Evolutionary conservation across 805 yeast genomes (phyloP).

Genomic region (Tetrapisispora arboricola): DNA sequence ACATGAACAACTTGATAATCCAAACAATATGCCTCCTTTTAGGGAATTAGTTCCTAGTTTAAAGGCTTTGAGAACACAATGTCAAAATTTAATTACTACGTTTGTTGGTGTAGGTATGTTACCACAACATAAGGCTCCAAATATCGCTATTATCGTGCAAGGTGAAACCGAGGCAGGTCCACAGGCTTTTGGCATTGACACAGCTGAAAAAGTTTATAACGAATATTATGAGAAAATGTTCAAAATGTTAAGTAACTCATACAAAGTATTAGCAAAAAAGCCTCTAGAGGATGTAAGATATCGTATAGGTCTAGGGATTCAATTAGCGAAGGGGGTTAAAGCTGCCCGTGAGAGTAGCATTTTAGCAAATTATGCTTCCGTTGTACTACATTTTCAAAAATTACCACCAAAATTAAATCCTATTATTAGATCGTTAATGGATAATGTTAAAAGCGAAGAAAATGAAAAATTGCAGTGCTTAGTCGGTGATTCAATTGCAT

Average conservation of each 20-base stretch:
- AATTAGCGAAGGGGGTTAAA: conserved; percentile 51
- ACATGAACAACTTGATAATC: conserved; percentile 28
- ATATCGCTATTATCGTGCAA: conserved; percentile 78
- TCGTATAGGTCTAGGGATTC: conserved; percentile 54
- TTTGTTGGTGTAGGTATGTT: conserved; percentile 71
- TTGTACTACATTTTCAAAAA: conserved; percentile 47
- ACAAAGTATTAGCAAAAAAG: conserved; percentile 59
- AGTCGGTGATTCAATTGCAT: conserved; percentile 59
- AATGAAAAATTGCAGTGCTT: conserved; percentile 55
- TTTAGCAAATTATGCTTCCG: conserved; percentile 67
- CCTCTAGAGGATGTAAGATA: conserved; percentile 71
- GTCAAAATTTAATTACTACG: conserved; percentile 69
- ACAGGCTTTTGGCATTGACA: conserved; percentile 73
- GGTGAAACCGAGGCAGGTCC: conserved; percentile 94
- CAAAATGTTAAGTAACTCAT: conserved; percentile 52
- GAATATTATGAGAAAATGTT: conserved; percentile 59
- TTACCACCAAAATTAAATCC: conserved; percentile 88
- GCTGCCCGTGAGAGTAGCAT: conserved; percentile 47
- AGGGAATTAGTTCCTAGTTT: conserved; percentile 82
- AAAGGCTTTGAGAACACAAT: conserved; percentile 76
- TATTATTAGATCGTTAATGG: conserved; percentile 83
- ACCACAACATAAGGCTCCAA: conserved; percentile 62
- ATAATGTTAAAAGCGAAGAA: conserved; percentile 72
- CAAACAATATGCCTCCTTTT: conserved; percentile 36
- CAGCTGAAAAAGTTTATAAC: conserved; percentile 59